A percentile compares a stretch with the other conserved stretches of the same genome.
phyloP scores from a whole-genome alignment of 192 early-diverging fungal genomes.

The Entomortierella chlamydospora region DNA sequence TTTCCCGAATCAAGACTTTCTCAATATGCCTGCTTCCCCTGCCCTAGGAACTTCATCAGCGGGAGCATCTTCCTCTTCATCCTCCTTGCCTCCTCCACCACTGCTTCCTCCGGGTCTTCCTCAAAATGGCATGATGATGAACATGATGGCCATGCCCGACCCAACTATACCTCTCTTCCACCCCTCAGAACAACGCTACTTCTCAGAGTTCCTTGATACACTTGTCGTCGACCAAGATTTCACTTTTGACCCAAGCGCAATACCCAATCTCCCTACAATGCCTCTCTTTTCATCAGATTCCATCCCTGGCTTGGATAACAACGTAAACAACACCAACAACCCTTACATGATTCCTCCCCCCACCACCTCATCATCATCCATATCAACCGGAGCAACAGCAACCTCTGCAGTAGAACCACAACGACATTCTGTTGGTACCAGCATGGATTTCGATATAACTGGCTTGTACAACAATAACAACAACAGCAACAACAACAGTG shows the following conservation, averaged over 20 bases:
- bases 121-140: constrained; percentile 7
- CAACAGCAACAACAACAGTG: constrained; percentile 5
- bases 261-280: constrained; percentile 39
- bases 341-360: constrained; percentile 2
- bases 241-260: constrained; percentile 40
- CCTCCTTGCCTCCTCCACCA: constrained; percentile 6
- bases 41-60: neutral
- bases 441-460: constrained; percentile 43
- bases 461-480: constrained; percentile 11
- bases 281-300: constrained; percentile 21
- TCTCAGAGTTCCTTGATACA: constrained; percentile 64
- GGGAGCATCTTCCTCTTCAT: neutral
- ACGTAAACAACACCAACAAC: neutral
- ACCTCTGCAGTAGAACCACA: neutral
- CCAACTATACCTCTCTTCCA: constrained; percentile 41
- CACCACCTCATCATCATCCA: neutral
- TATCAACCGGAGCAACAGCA: neutral
- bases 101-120: neutral
- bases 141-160: constrained; percentile 39
- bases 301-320: constrained; percentile 7
- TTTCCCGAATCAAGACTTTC: constrained; percentile 41
- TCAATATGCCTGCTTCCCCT: constrained; percentile 29
- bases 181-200: constrained; percentile 58
- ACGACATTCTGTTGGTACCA: constrained; percentile 7
- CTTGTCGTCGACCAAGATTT: constrained; percentile 62